Conservation (phyloP, 257 asterid species). For the Datura wrightii region DNA sequence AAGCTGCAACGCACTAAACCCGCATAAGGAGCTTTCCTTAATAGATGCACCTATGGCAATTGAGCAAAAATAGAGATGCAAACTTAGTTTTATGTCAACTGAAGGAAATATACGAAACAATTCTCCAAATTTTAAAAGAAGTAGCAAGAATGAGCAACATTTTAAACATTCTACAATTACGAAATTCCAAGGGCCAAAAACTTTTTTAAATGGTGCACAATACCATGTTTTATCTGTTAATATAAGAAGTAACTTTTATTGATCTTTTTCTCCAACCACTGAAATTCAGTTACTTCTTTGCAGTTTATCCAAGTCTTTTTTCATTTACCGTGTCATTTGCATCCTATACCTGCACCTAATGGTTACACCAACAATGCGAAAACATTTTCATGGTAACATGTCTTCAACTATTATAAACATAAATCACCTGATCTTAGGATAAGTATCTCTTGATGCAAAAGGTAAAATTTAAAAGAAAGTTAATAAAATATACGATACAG, state of each 20-base stretch:
- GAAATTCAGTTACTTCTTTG: background rate
- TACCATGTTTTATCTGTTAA: background rate
- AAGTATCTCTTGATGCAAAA: background rate
- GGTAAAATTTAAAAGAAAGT: background rate
- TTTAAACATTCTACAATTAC: background rate
- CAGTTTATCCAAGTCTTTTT: background rate
- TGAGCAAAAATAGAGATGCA: background rate
- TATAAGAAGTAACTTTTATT: background rate
- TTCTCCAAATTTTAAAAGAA: constrained; percentile 15
- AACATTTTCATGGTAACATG: background rate
- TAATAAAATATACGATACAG: background rate
- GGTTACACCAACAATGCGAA: background rate
- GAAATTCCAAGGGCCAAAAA: background rate
- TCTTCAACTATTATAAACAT: constrained; percentile 17
- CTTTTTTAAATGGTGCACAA: background rate
- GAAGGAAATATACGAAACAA: constrained; percentile 1
- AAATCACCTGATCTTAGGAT: background rate
- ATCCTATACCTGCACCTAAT: background rate
- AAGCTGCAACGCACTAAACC: constrained; percentile 8
- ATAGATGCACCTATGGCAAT: background rate
- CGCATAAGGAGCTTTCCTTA: background rate
- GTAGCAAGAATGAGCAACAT: background rate
- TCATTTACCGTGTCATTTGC: background rate
- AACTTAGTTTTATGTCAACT: background rate
- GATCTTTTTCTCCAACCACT: constrained; percentile 8